Evolutionary conservation across 352 stramenopile species (phyloP).

Genomic region (Phytophthora rubi): DNA sequence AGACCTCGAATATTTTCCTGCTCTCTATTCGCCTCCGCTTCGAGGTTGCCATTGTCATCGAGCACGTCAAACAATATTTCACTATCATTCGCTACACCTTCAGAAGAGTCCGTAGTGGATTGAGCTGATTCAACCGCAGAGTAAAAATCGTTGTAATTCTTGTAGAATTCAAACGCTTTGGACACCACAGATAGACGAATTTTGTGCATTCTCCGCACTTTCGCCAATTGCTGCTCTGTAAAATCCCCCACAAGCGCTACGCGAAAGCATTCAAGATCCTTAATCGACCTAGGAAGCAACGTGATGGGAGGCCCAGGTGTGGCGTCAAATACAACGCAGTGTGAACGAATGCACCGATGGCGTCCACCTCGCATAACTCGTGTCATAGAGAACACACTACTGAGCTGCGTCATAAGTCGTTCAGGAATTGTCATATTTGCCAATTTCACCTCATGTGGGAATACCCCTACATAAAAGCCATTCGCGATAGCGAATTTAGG

Average conservation of each 20-base stretch:
- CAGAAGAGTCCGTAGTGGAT: neutral
- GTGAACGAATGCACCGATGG: neutral
- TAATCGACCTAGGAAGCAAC: too few species aligned
- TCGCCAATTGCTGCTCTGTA: neutral
- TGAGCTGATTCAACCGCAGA: neutral
- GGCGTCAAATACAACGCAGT: neutral
- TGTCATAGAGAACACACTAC: neutral
- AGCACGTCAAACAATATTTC: neutral
- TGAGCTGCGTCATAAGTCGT: neutral
- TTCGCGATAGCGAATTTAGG: neutral
- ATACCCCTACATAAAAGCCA: neutral
- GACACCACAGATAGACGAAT: neutral
- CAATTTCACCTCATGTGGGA: neutral
- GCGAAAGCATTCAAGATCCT: too few species aligned
- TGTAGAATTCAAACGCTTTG: constrained; percentile 5
- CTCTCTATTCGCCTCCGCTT: neutral
- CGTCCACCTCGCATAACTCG: neutral
- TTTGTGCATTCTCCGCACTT: constrained; percentile 9
- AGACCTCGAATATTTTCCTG: constrained; percentile 5
- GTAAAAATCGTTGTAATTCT: constrained; percentile 7
- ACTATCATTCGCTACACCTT: constrained; percentile 1
- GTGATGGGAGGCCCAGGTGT: too few species aligned
- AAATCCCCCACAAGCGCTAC: neutral
- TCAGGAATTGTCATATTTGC: neutral
- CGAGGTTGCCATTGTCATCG: neutral